Evolutionary conservation across 345 rosid species (phyloP), one percentile per base, ranked within the genome.

Genomic region (Rhodamnia rubescens): DNA sequence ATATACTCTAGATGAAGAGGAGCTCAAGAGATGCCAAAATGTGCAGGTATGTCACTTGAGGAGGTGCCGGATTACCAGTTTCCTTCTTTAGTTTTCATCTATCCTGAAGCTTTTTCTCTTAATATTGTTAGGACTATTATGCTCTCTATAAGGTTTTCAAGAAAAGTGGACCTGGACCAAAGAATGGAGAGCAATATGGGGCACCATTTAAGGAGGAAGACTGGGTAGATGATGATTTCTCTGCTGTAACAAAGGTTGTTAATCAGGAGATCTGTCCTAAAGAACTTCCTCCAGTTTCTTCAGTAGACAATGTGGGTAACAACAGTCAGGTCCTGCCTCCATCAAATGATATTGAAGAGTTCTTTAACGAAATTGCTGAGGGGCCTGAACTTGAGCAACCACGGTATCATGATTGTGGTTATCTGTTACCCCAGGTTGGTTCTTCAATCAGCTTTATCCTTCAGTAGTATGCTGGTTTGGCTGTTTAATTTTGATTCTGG

Each of bases 81-180:
- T 81, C 32, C 40, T 58, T 57, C 8, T 57, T 11, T 83, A 36
- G 13, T 86, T 64, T 83, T 88, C 57, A 53, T n/a, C 82, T 40
- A 42, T 44, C 22, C 59, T 42, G 47, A 47, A 55, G 84, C 74
- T 20, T 78, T 49, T 64, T 49, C 61, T 83, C 61, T 61, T 56
- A 27, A 27, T 78, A 42, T 16, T 26, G 58, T 88, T 84, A 93
- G 92, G 96, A 93, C 74, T 92, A 90, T 89, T 97, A 87, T 89
- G 97, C 94, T 75, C 95, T 97, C 85, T 94, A 94, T 87, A 97
- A 97, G 90, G 89, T 92, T 83, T 97, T 44, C 87, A 97, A 95
- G 87, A 97, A 97, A 83, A 97, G 98, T 85, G 99, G 99, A 78
- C 92, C 96, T 89, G 98, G 99, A 86, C 99, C 99, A 11, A 95